Base-by-base conservation (phyloP, 1,284 basidiomycete species). In the Melanopsichium pennsylvanicum region DNA sequence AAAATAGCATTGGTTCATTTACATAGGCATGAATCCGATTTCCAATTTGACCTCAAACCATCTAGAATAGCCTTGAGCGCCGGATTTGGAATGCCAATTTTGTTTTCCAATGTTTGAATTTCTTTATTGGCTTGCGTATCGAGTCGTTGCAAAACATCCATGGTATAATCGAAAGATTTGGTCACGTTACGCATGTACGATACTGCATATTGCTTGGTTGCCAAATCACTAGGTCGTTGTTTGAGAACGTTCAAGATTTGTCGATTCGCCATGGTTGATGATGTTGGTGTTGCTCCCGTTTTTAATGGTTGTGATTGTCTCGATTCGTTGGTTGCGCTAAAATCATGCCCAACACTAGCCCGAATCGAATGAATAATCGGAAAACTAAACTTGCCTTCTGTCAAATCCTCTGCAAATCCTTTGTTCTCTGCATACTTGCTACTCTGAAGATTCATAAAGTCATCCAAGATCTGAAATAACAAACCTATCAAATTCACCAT, bases 301-400 rank as follows among this genome's bases (percentile, higher is more conserved):
- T n/a, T n/a, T n/a, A n/a, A n/a, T n/a, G n/a, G n/a, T n/a, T n/a
- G n/a, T n/a, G n/a, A n/a, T n/a, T n/a, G n/a, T n/a, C n/a, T n/a
- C n/a, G n/a, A n/a, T n/a, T n/a, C n/a, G n/a, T n/a, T n/a, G n/a
- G n/a, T n/a, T n/a, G n/a, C n/a, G n/a, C n/a, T n/a, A 8, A 13
- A 31, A 3, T 41, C 39, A 4, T 32, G 27, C 0, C 45, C 44
- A 1, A 56, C 61, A 25, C 70, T 73, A 0, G 72, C 52, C 26
- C 90, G 86, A 25, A 97, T 88, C 12, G 89, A 88, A 76, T 97
- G 94, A 0, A 97, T 89, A 52, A 97, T 86, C 0, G 93, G 93
- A 81, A 97, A 97, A 15, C 90, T 92, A 82, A 97, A 97, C 81
- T 97, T 97, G 2, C 94, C 94, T 82, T 97, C 94, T 0, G 92